Evolutionary conservation across 2,329 filamentous ascomycete genomes (phyloP).

Genomic region (Phyllosticta citribraziliensis): DNA sequence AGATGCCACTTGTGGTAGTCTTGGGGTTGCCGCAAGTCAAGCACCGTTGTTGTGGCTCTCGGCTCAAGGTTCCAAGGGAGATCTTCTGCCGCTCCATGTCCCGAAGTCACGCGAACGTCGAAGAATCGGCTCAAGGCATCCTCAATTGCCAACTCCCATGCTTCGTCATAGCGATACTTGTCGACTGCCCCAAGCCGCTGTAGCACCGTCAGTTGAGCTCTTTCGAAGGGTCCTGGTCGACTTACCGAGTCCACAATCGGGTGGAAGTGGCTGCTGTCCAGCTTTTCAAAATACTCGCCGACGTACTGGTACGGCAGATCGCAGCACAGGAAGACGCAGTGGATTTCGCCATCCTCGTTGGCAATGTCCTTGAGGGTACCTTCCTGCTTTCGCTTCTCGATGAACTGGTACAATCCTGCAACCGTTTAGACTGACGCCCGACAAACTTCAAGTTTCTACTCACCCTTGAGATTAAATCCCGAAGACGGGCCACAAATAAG

Average conservation of each 20-base stretch:
- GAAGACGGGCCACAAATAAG: slow-evolving; percentile 53
- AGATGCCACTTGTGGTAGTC: slow-evolving; percentile 38
- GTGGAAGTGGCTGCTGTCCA: slow-evolving; percentile 40
- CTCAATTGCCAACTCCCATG: slow-evolving; percentile 8
- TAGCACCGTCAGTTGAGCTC: slow-evolving; percentile 15
- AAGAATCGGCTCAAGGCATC: slow-evolving; percentile 14
- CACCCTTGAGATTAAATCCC: slow-evolving; percentile 43
- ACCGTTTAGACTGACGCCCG: not conserved
- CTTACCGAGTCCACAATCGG: slow-evolving; percentile 38
- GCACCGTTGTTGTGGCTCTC: not conserved
- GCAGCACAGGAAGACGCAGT: slow-evolving; percentile 52
- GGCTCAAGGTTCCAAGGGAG: not conserved
- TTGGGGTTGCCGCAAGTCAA: slow-evolving; percentile 14
- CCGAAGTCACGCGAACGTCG: not conserved
- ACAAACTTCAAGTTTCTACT: slow-evolving; percentile 17
- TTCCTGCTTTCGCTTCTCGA: slow-evolving; percentile 39
- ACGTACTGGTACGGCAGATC: slow-evolving; percentile 56
- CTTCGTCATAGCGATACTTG: slow-evolving; percentile 10
- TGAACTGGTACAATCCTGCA: slow-evolving; percentile 37
- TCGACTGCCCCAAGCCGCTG: slow-evolving; percentile 10
- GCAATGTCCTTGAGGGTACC: slow-evolving; percentile 37
- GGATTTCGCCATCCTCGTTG: slow-evolving; percentile 36
- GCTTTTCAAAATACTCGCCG: slow-evolving; percentile 49
- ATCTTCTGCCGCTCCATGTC: not conserved
- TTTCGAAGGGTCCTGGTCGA: not conserved